Conservation (phyloP, 2,329 filamentous ascomycete species). For the Coniochaeta sp. region DNA sequence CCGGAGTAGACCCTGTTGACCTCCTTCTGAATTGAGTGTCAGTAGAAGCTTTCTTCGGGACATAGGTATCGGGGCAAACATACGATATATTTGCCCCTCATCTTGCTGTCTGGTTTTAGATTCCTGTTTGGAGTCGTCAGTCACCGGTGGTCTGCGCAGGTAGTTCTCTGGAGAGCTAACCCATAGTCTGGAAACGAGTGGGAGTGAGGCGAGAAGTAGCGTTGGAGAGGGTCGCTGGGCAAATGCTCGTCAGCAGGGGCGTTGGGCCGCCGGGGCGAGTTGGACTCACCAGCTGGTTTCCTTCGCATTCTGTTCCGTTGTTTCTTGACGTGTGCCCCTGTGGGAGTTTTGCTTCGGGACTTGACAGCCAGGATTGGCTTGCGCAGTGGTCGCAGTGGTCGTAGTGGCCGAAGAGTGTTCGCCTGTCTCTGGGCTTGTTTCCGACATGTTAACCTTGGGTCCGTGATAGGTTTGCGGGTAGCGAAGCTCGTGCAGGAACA, state of each 20-base stretch:
- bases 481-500: background rate
- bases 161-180: background rate
- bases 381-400: no score
- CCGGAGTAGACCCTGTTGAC: no score
- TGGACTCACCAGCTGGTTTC: background rate
- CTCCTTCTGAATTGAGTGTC: background rate
- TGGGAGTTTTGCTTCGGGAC: background rate
- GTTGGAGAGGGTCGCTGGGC: slow-evolving; percentile 1
- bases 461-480: no score
- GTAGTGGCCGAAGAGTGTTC: background rate
- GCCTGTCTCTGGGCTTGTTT: background rate
- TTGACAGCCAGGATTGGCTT: background rate
- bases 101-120: background rate
- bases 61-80: no score
- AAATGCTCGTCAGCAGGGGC: background rate
- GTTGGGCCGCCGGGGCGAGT: background rate
- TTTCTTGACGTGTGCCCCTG: background rate
- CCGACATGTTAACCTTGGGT: background rate
- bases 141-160: background rate
- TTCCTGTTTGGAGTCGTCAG: background rate
- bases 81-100: background rate
- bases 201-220: background rate
- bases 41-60: no score
- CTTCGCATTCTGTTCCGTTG: background rate
- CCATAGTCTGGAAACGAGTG: slow-evolving; percentile 3